Evolutionary conservation across 1,284 basidiomycete genomes (phyloP).

Genomic region (Taiwanofungus camphoratus): DNA sequence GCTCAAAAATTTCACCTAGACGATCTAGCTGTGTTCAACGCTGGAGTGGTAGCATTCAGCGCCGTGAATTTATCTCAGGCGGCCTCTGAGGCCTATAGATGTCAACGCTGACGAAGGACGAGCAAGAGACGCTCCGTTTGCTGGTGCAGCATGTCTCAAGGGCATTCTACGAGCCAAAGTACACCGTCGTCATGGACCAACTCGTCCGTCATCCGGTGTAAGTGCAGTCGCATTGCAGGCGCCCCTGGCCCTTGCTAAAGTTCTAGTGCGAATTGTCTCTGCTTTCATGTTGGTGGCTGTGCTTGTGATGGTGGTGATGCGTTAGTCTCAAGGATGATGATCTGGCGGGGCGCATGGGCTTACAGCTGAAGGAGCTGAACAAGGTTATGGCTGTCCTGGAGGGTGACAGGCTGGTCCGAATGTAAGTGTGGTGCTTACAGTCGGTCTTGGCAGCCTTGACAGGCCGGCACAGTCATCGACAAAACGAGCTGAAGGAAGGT

Average conservation of each 20-base stretch:
- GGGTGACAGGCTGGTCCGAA: slow-evolving; percentile 79
- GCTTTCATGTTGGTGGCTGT: not conserved
- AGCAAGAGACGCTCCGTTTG: slow-evolving; percentile 67
- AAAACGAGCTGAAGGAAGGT: slow-evolving; percentile 82
- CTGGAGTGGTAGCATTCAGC: no score
- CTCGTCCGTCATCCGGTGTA: slow-evolving; percentile 89
- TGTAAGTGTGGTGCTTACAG: slow-evolving; percentile 45
- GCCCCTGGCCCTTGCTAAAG: slow-evolving; percentile 1
- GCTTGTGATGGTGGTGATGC: slow-evolving; percentile 10
- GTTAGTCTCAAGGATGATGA: slow-evolving; percentile 86
- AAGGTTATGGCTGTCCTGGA: slow-evolving; percentile 86
- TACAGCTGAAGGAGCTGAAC: slow-evolving; percentile 90
- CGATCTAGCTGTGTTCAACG: no score
- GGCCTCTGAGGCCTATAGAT: slow-evolving; percentile 23
- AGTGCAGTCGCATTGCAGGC: slow-evolving; percentile 40
- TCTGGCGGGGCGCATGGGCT: slow-evolving; percentile 80
- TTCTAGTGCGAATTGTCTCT: not conserved
- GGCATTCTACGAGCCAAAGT: slow-evolving; percentile 92
- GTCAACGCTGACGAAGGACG: slow-evolving; percentile 50
- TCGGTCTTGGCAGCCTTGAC: not conserved
- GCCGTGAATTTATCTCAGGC: not conserved
- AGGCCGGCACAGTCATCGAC: slow-evolving; percentile 54
- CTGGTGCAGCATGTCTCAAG: slow-evolving; percentile 91
- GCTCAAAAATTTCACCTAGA: no score
- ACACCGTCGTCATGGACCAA: slow-evolving; percentile 89